Conservation (phyloP, 2,329 filamentous ascomycete species). For the Tolypocladium cylindrosporum region DNA sequence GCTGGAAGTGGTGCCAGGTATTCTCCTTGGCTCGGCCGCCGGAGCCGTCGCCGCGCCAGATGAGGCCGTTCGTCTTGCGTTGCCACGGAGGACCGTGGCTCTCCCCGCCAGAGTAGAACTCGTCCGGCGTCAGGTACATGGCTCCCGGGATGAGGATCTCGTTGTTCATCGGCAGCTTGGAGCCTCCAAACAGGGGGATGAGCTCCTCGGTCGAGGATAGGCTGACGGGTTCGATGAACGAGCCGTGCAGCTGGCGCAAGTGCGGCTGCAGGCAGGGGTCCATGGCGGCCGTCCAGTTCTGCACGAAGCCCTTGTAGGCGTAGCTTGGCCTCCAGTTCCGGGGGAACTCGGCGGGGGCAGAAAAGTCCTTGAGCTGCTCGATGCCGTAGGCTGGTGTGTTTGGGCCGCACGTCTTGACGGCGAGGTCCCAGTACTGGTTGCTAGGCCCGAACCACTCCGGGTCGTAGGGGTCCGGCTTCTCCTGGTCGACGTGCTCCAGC, state of each 20-base stretch:
- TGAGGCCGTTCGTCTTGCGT: conserved; percentile 41
- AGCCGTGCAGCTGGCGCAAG: conserved; percentile 40
- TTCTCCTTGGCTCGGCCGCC: conserved; percentile 42
- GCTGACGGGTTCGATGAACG: conserved; percentile 44
- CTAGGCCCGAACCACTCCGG: conserved; percentile 36
- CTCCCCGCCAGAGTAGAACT: conserved; percentile 47
- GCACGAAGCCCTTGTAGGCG: conserved; percentile 37
- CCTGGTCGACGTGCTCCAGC: conserved; percentile 24
- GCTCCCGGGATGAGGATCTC: conserved; percentile 55
- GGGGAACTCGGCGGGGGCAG: conserved; percentile 22
- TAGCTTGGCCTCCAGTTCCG: conserved; percentile 23
- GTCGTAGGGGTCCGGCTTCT: conserved; percentile 26
- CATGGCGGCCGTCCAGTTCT: conserved; percentile 47
- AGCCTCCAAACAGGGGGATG: conserved; percentile 52
- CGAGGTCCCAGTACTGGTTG: conserved; percentile 49
- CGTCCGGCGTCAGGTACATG: conserved; percentile 52
- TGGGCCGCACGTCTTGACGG: conserved; percentile 46
- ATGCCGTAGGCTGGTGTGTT: conserved; percentile 36
- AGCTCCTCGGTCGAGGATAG: conserved; percentile 42
- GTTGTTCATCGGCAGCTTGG: conserved; percentile 52
- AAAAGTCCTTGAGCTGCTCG: conserved; percentile 18
- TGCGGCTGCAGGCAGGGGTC: conserved; percentile 51
- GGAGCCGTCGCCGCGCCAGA: conserved; percentile 58
- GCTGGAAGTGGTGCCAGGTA: conserved; percentile 60
- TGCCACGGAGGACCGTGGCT: conserved; percentile 47